Evolutionary conservation across 116 monocot species (phyloP), one percentile per base, ranked within the genome.

Genomic region (Papilionanthe hybrid): DNA sequence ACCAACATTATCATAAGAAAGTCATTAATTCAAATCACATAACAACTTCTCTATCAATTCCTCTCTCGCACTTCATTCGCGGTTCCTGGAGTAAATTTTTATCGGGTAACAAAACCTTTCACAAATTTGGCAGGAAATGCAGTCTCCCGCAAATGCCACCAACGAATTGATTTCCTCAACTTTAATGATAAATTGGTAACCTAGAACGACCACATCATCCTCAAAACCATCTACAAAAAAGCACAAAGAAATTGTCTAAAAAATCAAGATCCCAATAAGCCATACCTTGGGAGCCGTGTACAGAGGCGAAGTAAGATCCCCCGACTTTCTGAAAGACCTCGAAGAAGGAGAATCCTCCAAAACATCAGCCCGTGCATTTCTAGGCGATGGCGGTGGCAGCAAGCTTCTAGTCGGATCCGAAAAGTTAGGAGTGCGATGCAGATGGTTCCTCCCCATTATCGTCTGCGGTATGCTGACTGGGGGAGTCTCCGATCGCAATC

Each of bases 391-490:
- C 1, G 94, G 98, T 1, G 93, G 98, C 78, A 91, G 80, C 71
- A 79, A 85, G 68, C 57, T 85, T 84, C 86, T 88, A 7, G 82
- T 75, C 5, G 95, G 93, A 79, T 91, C 93, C 1, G 93, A 93
- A 55, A 77, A 79, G 82, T 88, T 89, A 0, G 89, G 91, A 67
- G 76, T 76, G 29, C 88, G 82, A 45, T 80, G 77, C 25, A 77
- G 25, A 20, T 69, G 79, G 20, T 55, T 83, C 75, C 80, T 92
- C 55, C 89, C 87, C 28, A 55, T 19, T 6, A 65, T 9, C 7
- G 85, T 76, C 65, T 68, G 63, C 5, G 94, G 98, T 86, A 98
- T 98, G 75, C 78, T 91, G 45, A 98, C 86, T 6, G 94, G 98
- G 1, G 90, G 72, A 22, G 87, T 93, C 72, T 89, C 93, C 0